Evolutionary conservation across 73 alveolate genomes (phyloP).

Genomic region (Effrenium voratum): DNA sequence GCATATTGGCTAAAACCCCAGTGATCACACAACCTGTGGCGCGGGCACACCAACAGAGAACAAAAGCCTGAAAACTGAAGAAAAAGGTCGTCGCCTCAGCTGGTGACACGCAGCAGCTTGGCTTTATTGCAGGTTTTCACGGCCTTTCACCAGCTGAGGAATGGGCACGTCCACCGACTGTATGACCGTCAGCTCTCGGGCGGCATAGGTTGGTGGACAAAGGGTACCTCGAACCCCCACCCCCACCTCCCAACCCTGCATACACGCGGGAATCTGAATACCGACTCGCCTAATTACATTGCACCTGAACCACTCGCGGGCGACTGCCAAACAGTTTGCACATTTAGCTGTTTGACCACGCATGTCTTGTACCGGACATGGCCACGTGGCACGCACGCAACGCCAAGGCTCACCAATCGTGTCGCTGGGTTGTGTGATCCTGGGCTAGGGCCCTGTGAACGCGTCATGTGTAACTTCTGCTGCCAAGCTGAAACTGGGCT

Average conservation of each 20-base stretch:
- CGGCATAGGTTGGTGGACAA: slow-evolving; percentile 56
- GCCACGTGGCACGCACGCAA: neutral
- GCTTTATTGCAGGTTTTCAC: neutral
- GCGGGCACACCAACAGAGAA: slow-evolving; percentile 37
- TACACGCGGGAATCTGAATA: too few species aligned
- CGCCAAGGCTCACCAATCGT: neutral
- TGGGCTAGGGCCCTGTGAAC: neutral
- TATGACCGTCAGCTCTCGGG: slow-evolving; percentile 56
- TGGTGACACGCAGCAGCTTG: neutral
- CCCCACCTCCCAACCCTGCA: too few species aligned
- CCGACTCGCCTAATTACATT: too few species aligned
- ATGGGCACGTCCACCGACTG: slow-evolving; percentile 59
- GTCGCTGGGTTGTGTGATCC: slow-evolving; percentile 77
- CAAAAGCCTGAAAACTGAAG: slow-evolving; percentile 72
- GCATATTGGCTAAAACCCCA: neutral
- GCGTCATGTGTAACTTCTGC: neutral
- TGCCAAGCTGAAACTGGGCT: too few species aligned
- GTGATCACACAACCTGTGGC: neutral
- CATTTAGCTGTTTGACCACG: too few species aligned
- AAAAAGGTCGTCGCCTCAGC: slow-evolving; percentile 61
- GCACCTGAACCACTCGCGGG: too few species aligned
- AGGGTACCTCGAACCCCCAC: slow-evolving; percentile 41
- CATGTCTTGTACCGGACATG: too few species aligned
- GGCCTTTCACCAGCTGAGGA: neutral
- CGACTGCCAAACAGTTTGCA: too few species aligned